Evolutionary conservation across 495 filamentous ascomycete species (phyloP).

Genomic region (Lasiosphaeria hispida): DNA sequence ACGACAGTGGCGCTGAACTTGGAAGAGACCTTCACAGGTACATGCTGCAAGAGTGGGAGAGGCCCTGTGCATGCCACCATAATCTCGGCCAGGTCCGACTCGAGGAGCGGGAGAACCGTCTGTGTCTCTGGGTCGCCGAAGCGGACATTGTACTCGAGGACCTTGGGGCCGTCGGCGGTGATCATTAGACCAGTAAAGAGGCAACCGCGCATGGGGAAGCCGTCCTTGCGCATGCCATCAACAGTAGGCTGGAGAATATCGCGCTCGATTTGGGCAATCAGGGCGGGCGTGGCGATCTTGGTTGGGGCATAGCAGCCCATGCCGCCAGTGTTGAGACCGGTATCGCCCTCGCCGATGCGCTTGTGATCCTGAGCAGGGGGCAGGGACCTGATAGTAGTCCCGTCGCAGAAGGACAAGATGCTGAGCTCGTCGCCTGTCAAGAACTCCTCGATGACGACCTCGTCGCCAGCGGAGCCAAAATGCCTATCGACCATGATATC

Average conservation of each 20-base stretch:
- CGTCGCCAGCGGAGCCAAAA: constrained; percentile 83
- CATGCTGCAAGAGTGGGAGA: constrained; percentile 66
- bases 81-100: constrained; percentile 86
- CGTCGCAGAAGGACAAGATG: constrained; percentile 88
- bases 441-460: constrained; percentile 96
- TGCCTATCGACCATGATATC: constrained; percentile 88
- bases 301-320: constrained; percentile 98
- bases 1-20: constrained; percentile 86
- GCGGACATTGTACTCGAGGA: constrained; percentile 94
- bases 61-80: constrained; percentile 82
- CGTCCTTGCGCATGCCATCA: constrained; percentile 79
- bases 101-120: constrained; percentile 81
- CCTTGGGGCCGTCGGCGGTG: constrained; percentile 80
- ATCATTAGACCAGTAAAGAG: constrained; percentile 98
- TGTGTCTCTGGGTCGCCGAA: constrained; percentile 97
- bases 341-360: constrained; percentile 85
- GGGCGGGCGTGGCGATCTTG: constrained; percentile 69
- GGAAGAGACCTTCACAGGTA: constrained; percentile 63
- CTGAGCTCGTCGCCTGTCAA: constrained; percentile 89
- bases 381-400: constrained; percentile 78
- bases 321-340: constrained; percentile 91
- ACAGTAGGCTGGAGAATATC: constrained; percentile 88
- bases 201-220: constrained; percentile 76
- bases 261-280: constrained; percentile 74
- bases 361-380: constrained; percentile 97